phyloP scores from a whole-genome alignment of 1,284 basidiomycete genomes.

The Rhodotorula sp. region DNA sequence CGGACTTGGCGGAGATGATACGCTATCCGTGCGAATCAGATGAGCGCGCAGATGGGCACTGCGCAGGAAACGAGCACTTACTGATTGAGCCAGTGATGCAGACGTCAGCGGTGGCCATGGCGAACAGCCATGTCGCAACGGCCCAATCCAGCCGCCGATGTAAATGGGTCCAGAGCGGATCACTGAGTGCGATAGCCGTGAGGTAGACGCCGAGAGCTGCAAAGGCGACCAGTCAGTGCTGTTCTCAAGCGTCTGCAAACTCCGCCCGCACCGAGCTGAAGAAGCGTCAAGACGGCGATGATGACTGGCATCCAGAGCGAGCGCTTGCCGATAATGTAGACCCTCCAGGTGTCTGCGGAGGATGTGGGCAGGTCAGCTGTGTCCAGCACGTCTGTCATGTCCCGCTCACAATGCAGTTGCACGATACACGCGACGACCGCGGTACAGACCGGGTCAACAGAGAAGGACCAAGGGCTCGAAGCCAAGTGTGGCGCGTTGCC shows the following conservation, averaged over 20 bases:
- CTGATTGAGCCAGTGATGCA: neutral
- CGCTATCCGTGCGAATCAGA: neutral
- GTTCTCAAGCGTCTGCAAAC: no score
- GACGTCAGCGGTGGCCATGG: neutral
- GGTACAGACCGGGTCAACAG: slow-evolving; percentile 3
- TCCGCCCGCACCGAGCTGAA: slow-evolving; percentile 1
- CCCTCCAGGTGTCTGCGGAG: neutral
- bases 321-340: slow-evolving; percentile 7
- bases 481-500: neutral
- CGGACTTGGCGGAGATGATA: neutral
- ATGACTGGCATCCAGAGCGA: neutral
- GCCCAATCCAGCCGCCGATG: neutral
- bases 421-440: neutral
- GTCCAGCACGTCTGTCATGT: no score
- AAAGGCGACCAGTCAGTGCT: no score
- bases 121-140: slow-evolving; percentile 1
- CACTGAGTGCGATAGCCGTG: neutral
- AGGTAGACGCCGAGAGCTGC: neutral
- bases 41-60: no score
- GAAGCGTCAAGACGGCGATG: neutral
- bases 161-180: neutral
- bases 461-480: neutral
- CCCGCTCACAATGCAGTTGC: neutral
- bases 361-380: no score
- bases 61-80: neutral